These are phyloP conservation scores for Syzygium aqueum DNA, from an alignment of 345 rosid genomes.

Conservation along the genomic window DNA sequence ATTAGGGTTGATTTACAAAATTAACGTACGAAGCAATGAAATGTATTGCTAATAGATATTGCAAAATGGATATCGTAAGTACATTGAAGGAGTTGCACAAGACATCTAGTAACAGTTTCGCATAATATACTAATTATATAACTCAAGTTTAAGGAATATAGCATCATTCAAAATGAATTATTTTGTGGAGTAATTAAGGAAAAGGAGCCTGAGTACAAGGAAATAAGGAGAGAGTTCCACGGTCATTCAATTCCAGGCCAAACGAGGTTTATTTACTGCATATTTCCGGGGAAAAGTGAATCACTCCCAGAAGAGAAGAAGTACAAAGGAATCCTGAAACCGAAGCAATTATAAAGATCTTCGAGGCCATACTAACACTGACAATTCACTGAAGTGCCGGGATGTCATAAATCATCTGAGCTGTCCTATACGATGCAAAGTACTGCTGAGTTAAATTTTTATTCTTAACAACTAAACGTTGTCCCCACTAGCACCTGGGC, in stretches of 20 bases:
- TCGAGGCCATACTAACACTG: not conserved
- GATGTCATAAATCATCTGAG: not conserved
- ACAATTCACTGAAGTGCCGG: not conserved
- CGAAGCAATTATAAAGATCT: not conserved
- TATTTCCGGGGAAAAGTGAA: not conserved
- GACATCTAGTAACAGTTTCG: too few species aligned
- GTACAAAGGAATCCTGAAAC: not conserved
- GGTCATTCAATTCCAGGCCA: not conserved
- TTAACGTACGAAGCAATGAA: too few species aligned
- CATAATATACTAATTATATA: too few species aligned
- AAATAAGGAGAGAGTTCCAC: too few species aligned
- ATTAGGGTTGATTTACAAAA: too few species aligned
- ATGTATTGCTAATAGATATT: too few species aligned
- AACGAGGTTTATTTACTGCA: not conserved
- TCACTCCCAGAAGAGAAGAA: not conserved
- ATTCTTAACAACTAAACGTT: not conserved
- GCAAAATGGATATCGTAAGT: too few species aligned
- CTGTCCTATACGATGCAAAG: not conserved
- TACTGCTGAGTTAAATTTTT: not conserved
- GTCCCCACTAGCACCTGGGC: not conserved
- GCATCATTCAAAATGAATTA: too few species aligned
- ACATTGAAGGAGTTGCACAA: too few species aligned
- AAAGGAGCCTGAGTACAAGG: too few species aligned
- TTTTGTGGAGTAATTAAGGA: too few species aligned
- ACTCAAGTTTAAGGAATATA: too few species aligned